A percentile compares a stretch with the other conserved stretches of the same genome.
These are phyloP conservation scores for Chlamydomonas eustigma DNA, from an alignment of 139 green algal genomes.

Conservation along the genomic window DNA sequence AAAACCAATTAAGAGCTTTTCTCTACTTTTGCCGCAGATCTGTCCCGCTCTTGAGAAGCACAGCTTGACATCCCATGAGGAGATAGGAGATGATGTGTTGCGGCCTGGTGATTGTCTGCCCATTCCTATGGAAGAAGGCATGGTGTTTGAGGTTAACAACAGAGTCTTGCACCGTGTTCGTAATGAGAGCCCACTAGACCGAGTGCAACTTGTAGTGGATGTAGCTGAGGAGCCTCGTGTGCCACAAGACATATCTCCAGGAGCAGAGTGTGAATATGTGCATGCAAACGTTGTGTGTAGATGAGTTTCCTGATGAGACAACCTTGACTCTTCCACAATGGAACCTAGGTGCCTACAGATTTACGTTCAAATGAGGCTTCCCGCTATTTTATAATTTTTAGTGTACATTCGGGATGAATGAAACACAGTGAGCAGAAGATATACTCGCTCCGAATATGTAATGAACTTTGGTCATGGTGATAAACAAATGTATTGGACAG, in stretches of 20 bases:
- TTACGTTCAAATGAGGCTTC: no score
- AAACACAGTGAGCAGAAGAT: no score
- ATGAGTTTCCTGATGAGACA: no score
- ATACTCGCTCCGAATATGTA: no score
- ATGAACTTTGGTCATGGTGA: no score
- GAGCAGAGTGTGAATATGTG: background rate
- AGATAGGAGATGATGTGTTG: background rate
- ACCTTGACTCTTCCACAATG: no score
- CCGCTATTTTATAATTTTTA: no score
- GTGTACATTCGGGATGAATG: no score
- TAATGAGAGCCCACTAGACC: background rate
- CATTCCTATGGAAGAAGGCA: conserved; percentile 49
- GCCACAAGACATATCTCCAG: background rate
- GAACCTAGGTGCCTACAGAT: no score
- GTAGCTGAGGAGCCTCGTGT: background rate
- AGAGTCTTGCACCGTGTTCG: conserved; percentile 34
- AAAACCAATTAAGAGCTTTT: no score
- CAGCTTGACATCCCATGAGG: background rate
- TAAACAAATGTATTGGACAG: no score
- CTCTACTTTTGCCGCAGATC: background rate
- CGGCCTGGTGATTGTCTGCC: conserved; percentile 12
- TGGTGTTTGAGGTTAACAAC: conserved; percentile 75
- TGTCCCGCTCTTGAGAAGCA: background rate
- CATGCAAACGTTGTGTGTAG: background rate
- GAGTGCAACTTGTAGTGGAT: background rate